Percentiles rank a stretch among this genome's conserved stretches.
Evolutionary conservation across 208 protist species (phyloP).

Genomic region (Acanthamoeba polyphaga): DNA sequence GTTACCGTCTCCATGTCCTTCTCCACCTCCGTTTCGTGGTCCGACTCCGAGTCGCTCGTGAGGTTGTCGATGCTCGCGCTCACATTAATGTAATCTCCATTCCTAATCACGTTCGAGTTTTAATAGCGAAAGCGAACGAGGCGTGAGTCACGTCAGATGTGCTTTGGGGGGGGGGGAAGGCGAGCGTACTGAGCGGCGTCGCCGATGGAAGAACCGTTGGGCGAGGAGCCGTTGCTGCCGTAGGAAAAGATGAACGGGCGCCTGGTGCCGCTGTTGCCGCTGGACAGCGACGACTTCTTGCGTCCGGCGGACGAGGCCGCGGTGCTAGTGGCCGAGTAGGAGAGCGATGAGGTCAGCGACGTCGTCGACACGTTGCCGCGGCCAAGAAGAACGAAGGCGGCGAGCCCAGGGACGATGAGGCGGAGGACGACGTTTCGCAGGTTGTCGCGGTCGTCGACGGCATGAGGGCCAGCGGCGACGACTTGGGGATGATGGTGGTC

Average conservation of each 20-base stretch:
- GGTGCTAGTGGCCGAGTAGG: not conserved
- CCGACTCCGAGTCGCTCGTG: not conserved
- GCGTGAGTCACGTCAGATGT: not conserved
- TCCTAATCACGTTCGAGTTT: not conserved
- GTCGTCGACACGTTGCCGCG: not conserved
- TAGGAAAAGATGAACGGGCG: conserved; percentile 47
- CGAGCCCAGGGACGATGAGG: not conserved
- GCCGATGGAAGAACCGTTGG: not conserved
- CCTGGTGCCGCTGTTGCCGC: conserved; percentile 39
- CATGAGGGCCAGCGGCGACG: conserved; percentile 19
- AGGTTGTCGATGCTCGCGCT: not conserved
- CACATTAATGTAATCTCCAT: not conserved
- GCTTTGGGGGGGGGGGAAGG: not conserved
- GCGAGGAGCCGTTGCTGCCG: not conserved
- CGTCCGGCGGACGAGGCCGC: not conserved
- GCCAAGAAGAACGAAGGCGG: not conserved
- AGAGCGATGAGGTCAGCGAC: not conserved
- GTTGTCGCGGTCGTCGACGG: not conserved
- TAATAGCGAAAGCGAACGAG: not conserved
- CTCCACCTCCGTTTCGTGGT: conserved; percentile 40
- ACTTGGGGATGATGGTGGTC: conserved; percentile 53
- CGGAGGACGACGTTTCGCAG: not conserved
- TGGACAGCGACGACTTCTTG: conserved; percentile 43
- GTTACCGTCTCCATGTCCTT: conserved; percentile 44
- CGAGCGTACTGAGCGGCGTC: not conserved